These are phyloP conservation scores for Phoma sp. DNA, from an alignment of 2,329 filamentous ascomycete genomes.

Conservation along the genomic window DNA sequence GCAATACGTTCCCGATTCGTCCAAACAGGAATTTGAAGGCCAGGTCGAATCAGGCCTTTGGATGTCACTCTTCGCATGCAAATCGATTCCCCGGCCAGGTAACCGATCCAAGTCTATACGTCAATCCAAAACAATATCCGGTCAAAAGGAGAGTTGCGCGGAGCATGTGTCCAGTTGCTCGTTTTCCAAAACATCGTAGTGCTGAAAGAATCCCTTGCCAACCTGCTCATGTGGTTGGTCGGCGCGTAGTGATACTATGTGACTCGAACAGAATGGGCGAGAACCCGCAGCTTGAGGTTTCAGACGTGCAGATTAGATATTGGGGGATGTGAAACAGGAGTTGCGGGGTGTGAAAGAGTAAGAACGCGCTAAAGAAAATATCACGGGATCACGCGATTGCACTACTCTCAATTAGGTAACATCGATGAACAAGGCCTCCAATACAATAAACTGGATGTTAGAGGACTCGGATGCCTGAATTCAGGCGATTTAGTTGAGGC, in stretches of 20 bases:
- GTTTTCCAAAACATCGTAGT: not conserved
- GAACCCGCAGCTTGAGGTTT: not conserved
- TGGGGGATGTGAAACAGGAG: constrained; percentile 11
- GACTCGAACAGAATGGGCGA: not conserved
- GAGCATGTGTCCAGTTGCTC: not conserved
- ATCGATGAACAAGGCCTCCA: no score
- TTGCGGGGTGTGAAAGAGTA: constrained; percentile 12
- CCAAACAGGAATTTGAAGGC: no score
- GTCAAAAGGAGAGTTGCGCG: not conserved
- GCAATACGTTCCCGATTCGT: no score
- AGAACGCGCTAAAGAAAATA: constrained; percentile 34
- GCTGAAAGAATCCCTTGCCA: not conserved
- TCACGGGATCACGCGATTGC: constrained; percentile 33
- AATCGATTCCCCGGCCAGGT: no score
- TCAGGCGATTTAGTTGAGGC: no score
- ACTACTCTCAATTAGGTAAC: not conserved
- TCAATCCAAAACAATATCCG: not conserved
- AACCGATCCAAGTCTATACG: no score
- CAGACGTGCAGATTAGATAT: not conserved
- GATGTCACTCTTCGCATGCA: no score
- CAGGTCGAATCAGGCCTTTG: no score
- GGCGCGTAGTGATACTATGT: not conserved
- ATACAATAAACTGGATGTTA: no score
- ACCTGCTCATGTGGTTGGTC: not conserved
- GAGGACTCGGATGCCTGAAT: no score